These are phyloP conservation scores for Plectosphaerella cucumerina DNA, from an alignment of 2,329 filamentous ascomycete genomes.

Conservation along the genomic window DNA sequence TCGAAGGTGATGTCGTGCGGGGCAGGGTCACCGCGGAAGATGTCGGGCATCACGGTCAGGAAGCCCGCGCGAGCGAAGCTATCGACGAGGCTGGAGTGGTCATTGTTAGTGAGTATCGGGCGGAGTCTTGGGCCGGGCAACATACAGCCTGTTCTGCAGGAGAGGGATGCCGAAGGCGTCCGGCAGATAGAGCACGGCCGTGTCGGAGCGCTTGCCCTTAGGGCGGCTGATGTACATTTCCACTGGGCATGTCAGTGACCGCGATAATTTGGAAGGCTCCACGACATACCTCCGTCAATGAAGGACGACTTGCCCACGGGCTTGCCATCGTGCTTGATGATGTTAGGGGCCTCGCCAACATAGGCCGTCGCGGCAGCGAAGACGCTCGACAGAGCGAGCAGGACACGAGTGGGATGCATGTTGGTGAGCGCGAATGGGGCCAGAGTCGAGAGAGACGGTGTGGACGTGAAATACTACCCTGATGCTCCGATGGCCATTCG, in stretches of 20 bases:
- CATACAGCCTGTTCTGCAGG: constrained; percentile 14
- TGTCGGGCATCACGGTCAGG: constrained; percentile 60
- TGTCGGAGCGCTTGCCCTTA: background rate
- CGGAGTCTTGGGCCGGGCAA: background rate
- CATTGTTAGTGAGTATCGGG: background rate
- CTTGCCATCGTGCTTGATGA: background rate
- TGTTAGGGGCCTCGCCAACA: background rate
- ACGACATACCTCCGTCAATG: background rate
- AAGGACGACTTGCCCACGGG: background rate
- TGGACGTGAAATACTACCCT: too few relatives aligned
- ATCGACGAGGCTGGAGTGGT: constrained; percentile 47
- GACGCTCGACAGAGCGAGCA: background rate
- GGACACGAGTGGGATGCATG: background rate
- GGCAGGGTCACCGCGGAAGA: constrained; percentile 57
- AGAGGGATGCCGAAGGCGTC: constrained; percentile 33
- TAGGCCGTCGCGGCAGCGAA: background rate
- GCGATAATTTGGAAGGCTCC: too few relatives aligned
- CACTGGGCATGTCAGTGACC: background rate
- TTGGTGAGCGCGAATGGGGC: background rate
- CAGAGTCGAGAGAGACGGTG: background rate
- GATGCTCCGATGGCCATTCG: too few relatives aligned
- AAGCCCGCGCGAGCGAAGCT: constrained; percentile 64
- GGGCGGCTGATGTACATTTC: constrained; percentile 6
- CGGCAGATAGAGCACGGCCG: constrained; percentile 26
- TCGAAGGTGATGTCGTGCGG: constrained; percentile 33